phyloP scores from a whole-genome alignment of 257 asterid genomes.

The Echium plantagineum region DNA sequence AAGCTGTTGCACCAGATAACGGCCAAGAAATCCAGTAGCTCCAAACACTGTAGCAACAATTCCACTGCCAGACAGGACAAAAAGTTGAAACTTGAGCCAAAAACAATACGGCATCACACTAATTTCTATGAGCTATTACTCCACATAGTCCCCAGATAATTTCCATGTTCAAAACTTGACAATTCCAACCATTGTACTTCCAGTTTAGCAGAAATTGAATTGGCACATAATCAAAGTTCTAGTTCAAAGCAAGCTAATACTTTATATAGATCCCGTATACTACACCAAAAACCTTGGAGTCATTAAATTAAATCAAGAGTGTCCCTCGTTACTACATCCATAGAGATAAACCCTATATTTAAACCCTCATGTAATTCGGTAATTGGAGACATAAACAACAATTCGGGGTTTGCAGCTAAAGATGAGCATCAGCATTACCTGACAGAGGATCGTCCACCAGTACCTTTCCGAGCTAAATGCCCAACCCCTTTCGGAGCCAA shows the following conservation, averaged over 20 bases:
- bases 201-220: not conserved
- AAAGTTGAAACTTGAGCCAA: constrained; percentile 6
- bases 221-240: not conserved
- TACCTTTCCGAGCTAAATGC: constrained; percentile 85
- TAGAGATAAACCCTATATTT: no score
- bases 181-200: not conserved
- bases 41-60: constrained; percentile 91
- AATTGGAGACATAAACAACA: not conserved
- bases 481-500: constrained; percentile 73
- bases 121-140: constrained; percentile 5
- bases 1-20: constrained; percentile 85
- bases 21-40: constrained; percentile 94
- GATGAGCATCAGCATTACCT: constrained; percentile 32
- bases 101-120: not conserved
- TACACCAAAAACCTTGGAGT: no score
- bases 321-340: not conserved
- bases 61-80: constrained; percentile 62
- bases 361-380: not conserved
- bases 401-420: not conserved
- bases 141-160: not conserved
- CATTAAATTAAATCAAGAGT: not conserved
- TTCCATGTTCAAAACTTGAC: not conserved
- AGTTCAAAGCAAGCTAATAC: not conserved
- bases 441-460: constrained; percentile 97
- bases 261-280: no score